Evolutionary conservation across 169 alveolate species (phyloP), one percentile per base, ranked within the genome.

Genomic region (Eimeria acervulina): DNA sequence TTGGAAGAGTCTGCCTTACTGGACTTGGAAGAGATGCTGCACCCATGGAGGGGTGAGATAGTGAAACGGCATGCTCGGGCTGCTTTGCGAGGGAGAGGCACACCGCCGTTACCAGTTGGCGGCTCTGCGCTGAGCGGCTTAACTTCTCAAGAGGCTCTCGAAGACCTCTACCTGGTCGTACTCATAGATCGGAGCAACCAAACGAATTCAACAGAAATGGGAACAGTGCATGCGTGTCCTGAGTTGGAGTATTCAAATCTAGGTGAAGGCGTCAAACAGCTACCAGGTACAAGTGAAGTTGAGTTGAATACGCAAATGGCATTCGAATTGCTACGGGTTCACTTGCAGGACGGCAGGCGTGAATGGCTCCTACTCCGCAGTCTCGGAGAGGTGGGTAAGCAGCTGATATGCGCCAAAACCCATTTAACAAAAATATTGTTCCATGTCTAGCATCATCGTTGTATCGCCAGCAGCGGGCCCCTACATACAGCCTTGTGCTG

Each of bases 321-420:
- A 42, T 97, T 96, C 63, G 96, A 96, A 38, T 96, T 96, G 44
- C 81, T 97, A 59, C 76, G 97, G 33, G 80, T 94, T 61, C 78
- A 81, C 55, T 7, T 38, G 66, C 92, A 80, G 23, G 94, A 92
- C 76, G 96, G 95, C 36, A 89, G 89, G 90, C 96, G 95, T 55
- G 97, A 95, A 70, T 97, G 98, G 98, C 95, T 97, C 76, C 95
- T 97, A 31, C 78, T 97, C 63, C 95, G 95, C 44, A 97, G 95
- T 83, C 96, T 90, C 19, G 98, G 97, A 23, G 98, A 97, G 95
- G 96, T 95, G 91, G 23, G 80, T 13, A 68, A 28, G 47, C 80
- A 68, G 8, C 21, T 33, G 12, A 33, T 68, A n/a, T 0, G 80
- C 28, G 80, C 80, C n/a, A 68, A 8, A 12, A 28, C 1, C n/a